Percentiles rank a stretch among this genome's conserved stretches.
Evolutionary conservation across 2,329 filamentous ascomycete species (phyloP).

Genomic region (Talaromyces sp.): DNA sequence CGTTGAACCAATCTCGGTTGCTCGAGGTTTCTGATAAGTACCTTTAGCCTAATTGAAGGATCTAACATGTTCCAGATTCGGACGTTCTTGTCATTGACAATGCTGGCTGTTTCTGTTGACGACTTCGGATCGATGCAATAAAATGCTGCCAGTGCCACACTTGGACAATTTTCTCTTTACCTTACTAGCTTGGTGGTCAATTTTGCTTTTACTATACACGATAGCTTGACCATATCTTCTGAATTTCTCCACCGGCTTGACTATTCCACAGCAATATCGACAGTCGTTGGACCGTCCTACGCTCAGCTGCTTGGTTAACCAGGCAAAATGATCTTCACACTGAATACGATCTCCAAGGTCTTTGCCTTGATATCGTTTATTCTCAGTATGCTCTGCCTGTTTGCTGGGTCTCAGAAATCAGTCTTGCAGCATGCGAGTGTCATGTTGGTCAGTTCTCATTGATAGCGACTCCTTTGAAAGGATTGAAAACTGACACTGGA

Average conservation of each 20-base stretch:
- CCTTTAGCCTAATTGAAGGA: neutral
- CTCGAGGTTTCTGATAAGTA: too few relatives aligned
- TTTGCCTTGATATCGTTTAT: conserved; percentile 54
- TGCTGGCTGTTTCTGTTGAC: neutral
- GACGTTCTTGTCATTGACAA: neutral
- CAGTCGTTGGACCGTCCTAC: neutral
- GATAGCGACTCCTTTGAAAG: neutral
- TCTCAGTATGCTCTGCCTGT: conserved; percentile 58
- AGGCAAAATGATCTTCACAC: conserved; percentile 15
- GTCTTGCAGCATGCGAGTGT: conserved; percentile 58
- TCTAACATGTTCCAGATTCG: neutral
- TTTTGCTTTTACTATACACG: neutral
- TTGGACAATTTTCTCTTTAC: too few relatives aligned
- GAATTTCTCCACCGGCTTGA: neutral
- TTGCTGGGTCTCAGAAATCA: conserved; percentile 55
- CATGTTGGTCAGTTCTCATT: conserved; percentile 47
- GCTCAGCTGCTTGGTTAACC: neutral
- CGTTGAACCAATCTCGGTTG: too few relatives aligned
- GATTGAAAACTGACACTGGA: conserved; percentile 11
- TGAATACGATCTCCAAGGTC: conserved; percentile 46
- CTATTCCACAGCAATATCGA: neutral
- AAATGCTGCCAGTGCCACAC: neutral
- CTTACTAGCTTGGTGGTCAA: neutral
- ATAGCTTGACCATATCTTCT: neutral
- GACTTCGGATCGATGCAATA: neutral